phyloP scores from a whole-genome alignment of 2,329 filamentous ascomycete species.

The Microdochium trichocladiopsis region DNA sequence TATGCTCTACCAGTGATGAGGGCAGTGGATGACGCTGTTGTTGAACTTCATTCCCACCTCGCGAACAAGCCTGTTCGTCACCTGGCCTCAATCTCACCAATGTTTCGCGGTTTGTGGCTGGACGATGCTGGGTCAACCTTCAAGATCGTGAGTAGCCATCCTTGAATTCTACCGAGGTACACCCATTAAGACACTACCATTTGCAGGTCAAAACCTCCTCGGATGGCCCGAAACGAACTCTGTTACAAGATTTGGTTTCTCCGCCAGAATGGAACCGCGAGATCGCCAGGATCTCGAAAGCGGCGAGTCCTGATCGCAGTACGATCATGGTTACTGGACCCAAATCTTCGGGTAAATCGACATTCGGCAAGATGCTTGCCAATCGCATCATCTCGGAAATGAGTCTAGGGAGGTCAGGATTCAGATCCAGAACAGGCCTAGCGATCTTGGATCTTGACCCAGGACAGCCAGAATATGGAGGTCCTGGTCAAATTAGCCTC shows the following conservation, averaged over 20 bases:
- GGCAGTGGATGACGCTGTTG: slow-evolving; percentile 36
- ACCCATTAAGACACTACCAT: background rate
- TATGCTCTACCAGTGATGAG: slow-evolving; percentile 63
- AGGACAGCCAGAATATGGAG: slow-evolving; percentile 68
- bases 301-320: slow-evolving; percentile 24
- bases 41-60: slow-evolving; percentile 50
- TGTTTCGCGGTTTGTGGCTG: slow-evolving; percentile 63
- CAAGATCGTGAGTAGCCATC: slow-evolving; percentile 35
- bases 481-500: slow-evolving; percentile 64
- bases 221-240: slow-evolving; percentile 40
- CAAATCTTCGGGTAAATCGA: slow-evolving; percentile 71
- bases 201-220: slow-evolving; percentile 21
- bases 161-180: background rate
- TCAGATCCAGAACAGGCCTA: slow-evolving; percentile 33
- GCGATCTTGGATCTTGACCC: slow-evolving; percentile 70
- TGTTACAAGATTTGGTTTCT: slow-evolving; percentile 47
- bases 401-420: background rate
- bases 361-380: slow-evolving; percentile 58
- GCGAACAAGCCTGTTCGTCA: slow-evolving; percentile 29
- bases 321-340: slow-evolving; percentile 59
- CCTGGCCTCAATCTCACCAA: slow-evolving; percentile 54
- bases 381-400: slow-evolving; percentile 50
- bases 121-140: slow-evolving; percentile 33
- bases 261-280: slow-evolving; percentile 56
- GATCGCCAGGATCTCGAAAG: slow-evolving; percentile 36